Conservation (phyloP, 257 asterid genomes). For the Nemophila menziesii region DNA sequence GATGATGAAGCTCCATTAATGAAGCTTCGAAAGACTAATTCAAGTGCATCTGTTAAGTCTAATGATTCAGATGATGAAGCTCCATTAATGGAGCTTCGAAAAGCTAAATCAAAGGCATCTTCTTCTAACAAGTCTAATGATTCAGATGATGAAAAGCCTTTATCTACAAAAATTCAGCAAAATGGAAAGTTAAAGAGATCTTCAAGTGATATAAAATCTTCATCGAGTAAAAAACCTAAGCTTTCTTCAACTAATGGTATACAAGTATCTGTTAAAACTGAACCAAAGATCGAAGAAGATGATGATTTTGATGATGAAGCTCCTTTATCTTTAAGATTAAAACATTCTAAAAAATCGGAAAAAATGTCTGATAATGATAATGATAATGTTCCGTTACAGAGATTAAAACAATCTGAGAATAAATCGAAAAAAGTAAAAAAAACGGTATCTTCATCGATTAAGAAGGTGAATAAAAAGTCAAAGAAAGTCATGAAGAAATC, state of each 20-base stretch:
- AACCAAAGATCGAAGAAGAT: slow-evolving; percentile 54
- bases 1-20: slow-evolving; percentile 74
- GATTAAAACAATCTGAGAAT: slow-evolving; percentile 47
- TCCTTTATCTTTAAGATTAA: slow-evolving; percentile 64
- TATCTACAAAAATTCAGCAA: slow-evolving; percentile 30
- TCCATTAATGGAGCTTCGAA: slow-evolving; percentile 49
- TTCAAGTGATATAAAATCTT: slow-evolving; percentile 34
- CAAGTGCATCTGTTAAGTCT: slow-evolving; percentile 34
- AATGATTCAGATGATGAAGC: slow-evolving; percentile 61
- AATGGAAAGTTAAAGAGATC: slow-evolving; percentile 69
- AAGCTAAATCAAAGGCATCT: slow-evolving; percentile 33
- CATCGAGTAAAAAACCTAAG: slow-evolving; percentile 52
- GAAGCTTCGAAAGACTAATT: slow-evolving; percentile 32
- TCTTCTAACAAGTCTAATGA: slow-evolving; percentile 25
- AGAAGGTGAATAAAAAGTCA: slow-evolving; percentile 34
- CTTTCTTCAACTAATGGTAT: slow-evolving; percentile 32
- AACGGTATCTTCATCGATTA: slow-evolving; percentile 28
- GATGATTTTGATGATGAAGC: slow-evolving; percentile 64
- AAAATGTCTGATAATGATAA: slow-evolving; percentile 59
- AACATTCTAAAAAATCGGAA: slow-evolving; percentile 58
- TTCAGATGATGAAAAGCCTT: slow-evolving; percentile 38
- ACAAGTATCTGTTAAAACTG: slow-evolving; percentile 40
- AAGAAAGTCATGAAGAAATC: slow-evolving; percentile 47
- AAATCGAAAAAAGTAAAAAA: slow-evolving; percentile 37
- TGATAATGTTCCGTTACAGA: slow-evolving; percentile 64